Conservation (phyloP, 805 yeast genomes). For the Metschnikowia reukaufii region DNA sequence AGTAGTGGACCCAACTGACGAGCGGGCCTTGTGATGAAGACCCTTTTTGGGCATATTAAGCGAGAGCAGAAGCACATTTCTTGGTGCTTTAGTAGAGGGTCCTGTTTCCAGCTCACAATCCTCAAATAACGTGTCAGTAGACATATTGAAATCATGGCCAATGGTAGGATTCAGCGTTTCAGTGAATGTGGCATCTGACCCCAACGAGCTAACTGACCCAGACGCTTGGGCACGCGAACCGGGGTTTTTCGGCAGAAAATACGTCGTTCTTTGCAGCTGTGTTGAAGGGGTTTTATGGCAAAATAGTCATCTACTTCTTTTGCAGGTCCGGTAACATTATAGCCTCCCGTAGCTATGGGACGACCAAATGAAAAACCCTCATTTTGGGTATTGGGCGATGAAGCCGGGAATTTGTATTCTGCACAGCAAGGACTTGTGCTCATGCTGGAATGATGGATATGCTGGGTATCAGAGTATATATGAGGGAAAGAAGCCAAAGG, state of each 20-base stretch:
- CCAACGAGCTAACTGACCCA: conserved; percentile 30
- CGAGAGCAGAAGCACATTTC: conserved; percentile 18
- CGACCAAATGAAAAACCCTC: background rate
- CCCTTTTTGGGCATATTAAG: conserved; percentile 9
- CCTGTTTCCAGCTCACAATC: conserved; percentile 10
- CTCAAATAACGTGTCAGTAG: conserved; percentile 38
- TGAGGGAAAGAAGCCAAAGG: background rate
- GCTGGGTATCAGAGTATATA: background rate
- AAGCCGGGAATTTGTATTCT: conserved; percentile 18
- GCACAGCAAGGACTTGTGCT: conserved; percentile 18
- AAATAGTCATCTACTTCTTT: conserved; percentile 14
- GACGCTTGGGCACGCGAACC: background rate
- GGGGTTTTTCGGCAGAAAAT: conserved; percentile 6
- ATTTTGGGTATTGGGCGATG: conserved; percentile 4
- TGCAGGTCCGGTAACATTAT: no score
- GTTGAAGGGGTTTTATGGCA: conserved; percentile 11
- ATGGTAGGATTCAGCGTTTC: conserved; percentile 7
- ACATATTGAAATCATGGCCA: conserved; percentile 21
- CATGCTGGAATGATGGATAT: conserved; percentile 11
- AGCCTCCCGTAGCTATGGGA: no score
- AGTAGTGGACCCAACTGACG: conserved; percentile 3
- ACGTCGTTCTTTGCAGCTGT: conserved; percentile 10
- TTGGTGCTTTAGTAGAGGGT: conserved; percentile 5
- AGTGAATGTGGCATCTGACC: conserved; percentile 25
- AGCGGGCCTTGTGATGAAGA: conserved; percentile 6